Evolutionary conservation across 208 protist species (phyloP).

Genomic region (Crithidia acanthocephali): DNA sequence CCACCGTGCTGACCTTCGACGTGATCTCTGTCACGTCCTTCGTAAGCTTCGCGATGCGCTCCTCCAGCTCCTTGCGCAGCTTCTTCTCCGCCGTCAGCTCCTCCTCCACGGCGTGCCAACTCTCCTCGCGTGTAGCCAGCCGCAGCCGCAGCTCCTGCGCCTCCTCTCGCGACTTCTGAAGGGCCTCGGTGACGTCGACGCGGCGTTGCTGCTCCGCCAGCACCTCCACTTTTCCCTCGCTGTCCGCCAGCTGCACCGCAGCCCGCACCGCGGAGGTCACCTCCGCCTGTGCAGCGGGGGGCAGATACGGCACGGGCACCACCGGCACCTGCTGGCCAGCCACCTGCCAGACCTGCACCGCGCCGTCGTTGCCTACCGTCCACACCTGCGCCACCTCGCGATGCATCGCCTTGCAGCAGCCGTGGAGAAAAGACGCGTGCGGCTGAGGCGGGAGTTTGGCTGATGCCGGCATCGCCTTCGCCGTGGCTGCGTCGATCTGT

Average conservation of each 20-base stretch:
- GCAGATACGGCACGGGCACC: conserved; percentile 26
- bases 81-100: conserved; percentile 41
- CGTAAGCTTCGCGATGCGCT: conserved; percentile 44
- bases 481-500: conserved; percentile 48
- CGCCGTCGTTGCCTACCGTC: conserved; percentile 62
- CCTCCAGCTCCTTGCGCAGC: conserved; percentile 53
- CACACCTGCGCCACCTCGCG: conserved; percentile 65
- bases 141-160: conserved; percentile 76
- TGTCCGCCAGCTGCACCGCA: conserved; percentile 10
- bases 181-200: conserved; percentile 37
- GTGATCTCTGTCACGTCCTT: conserved; percentile 57
- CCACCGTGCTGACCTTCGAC: conserved; percentile 32
- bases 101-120: conserved; percentile 41
- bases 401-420: conserved; percentile 42
- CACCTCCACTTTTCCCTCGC: conserved; percentile 27
- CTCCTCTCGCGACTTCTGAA: conserved; percentile 58
- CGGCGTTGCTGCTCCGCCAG: conserved; percentile 23
- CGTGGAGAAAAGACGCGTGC: conserved; percentile 65
- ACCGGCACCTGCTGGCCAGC: conserved; percentile 44
- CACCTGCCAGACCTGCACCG: conserved; percentile 49
- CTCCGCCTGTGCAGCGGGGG: conserved; percentile 32
- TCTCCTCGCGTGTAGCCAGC: conserved; percentile 42
- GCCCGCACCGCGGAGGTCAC: conserved; percentile 26
- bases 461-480: conserved; percentile 15
- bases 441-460: not conserved